Evolutionary conservation across 495 filamentous ascomycete species (phyloP), one percentile per base, ranked within the genome.

Genomic region (Xylaria telfairii): DNA sequence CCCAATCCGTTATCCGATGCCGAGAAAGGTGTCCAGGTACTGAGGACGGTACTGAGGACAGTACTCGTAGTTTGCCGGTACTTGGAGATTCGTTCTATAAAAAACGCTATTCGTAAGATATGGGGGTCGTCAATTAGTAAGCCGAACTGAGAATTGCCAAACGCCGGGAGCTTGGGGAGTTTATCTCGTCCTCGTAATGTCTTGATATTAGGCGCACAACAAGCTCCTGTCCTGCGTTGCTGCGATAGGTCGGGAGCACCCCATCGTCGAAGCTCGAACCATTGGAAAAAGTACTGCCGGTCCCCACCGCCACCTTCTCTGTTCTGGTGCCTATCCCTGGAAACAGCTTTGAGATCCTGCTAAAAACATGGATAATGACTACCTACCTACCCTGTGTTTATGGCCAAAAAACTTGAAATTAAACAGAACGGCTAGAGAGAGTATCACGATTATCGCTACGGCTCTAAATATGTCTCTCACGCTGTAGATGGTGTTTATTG

Each of bases 241-340:
- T 39, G 26, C 53, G 30, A 56, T 19, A 32, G 26, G 13, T 67
- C n/a, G 32, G 51, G 37, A 44, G 34, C n/a, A 24, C 24, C 51
- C 49, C 37, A n/a, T 32, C 42, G 10, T 13, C 32, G 28, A 51
- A 32, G 60, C 37, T 57, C 47, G 47, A 46, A 63, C 34, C 60
- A 65, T 47, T n/a, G 13, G 54, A 37, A 53, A 70, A 64, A 54
- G 39, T 70, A 70, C 60, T 70, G 68, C 68, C 68, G 12, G 17
- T 39, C 34, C 34, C 60, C 68, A 70, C 68, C 68, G 68, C 68
- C 60, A 44, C 26, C 26, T 28, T 10, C 21, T 49, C 26, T 47
- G 26, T 4, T 13, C 49, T 26, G 49, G 3, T 59, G 9, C 7
- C 17, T 34, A 59, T 17, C 54, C 54, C 54, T 59, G 3, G 13